Evolutionary conservation across 306 rosid genomes (phyloP), one percentile per base, ranked within the genome.

Genomic region (Malus sylvestris): DNA sequence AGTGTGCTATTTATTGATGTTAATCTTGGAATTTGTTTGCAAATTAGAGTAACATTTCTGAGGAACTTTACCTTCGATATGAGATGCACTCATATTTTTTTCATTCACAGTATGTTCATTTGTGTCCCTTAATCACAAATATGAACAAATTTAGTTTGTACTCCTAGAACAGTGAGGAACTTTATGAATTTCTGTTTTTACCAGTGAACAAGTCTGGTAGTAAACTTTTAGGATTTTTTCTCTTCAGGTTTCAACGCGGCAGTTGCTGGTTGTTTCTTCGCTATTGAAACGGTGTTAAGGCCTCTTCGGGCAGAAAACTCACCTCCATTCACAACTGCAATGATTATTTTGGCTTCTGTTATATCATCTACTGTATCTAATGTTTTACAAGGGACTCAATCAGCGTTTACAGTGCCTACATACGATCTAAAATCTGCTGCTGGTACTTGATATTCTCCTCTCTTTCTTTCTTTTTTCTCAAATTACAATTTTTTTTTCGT

Each of bases 371-470:
- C 99, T 22, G 99, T 95, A 68, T 90, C 97, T 53, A 95, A 87
- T 85, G 97, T 92, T 87, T 83, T 87, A 76, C 93, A 88, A 60
- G 99, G 96, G 73, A 83, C 95, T 10, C 87, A 91, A 70, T 92
- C 97, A 60, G 99, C 99, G 62, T 95, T 95, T 83, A 89, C 93
- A 19, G 95, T 95, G 76, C 99, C 99, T 29, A 35, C 84, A 18
- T 95, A 95, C 71, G 97, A 95, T 80, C 86, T 95, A 84, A 95
- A 95, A 92, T 95, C 99, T 83, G 99, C 99, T 76, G 99, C 99
- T 69, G 99, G 98, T 95, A 84, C 74, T 71, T 70, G 58, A 65
- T 82, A 60, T 78, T 61, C 32, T 72, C 59, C 16, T 63, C 61
- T 70, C 67, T 68, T 72, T 72, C 32, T 40, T 52, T 64, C 52